A percentile compares a stretch with the other conserved stretches of the same genome.
These are phyloP conservation scores for Yarrowia hollandica DNA, from an alignment of 805 yeast species.

Conservation along the genomic window DNA sequence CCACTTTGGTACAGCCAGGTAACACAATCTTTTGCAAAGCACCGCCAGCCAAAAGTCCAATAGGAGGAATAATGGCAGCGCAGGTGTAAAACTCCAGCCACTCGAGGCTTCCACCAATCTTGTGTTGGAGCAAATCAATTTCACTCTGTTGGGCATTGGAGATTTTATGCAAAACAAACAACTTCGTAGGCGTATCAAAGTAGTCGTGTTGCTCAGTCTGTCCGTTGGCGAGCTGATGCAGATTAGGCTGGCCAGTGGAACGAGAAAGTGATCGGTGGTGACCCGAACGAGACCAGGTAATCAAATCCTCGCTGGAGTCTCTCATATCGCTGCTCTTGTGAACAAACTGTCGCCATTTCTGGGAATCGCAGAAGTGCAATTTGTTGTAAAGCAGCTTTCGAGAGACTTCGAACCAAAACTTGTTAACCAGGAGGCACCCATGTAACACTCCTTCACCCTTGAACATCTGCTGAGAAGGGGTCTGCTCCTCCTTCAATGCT, in stretches of 20 bases:
- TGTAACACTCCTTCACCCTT: conserved; percentile 42
- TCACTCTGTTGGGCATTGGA: conserved; percentile 54
- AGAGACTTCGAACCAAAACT: conserved; percentile 61
- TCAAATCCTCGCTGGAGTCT: neutral
- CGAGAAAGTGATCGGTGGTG: conserved; percentile 12
- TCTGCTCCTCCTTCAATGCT: conserved; percentile 34
- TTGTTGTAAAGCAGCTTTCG: conserved; percentile 55
- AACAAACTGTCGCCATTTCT: conserved; percentile 49
- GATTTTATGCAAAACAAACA: conserved; percentile 67
- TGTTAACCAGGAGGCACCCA: conserved; percentile 69
- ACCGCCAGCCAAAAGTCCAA: conserved; percentile 47
- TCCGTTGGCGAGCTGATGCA: conserved; percentile 31
- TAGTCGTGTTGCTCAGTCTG: conserved; percentile 27
- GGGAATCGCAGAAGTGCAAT: conserved; percentile 54
- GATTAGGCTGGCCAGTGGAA: conserved; percentile 3
- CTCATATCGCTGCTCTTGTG: conserved; percentile 12
- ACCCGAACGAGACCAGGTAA: conserved; percentile 5
- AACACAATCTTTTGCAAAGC: conserved; percentile 51
- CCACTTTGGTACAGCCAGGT: conserved; percentile 68
- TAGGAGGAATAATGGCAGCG: conserved; percentile 64
- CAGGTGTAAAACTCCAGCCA: conserved; percentile 85
- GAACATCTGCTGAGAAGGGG: conserved; percentile 28
- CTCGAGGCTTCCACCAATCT: conserved; percentile 52
- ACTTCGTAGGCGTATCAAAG: conserved; percentile 33
- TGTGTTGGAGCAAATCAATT: conserved; percentile 49